These are phyloP conservation scores for Gnomoniopsis smithogilvyi DNA, from an alignment of 2,329 filamentous ascomycete species.

Conservation along the genomic window DNA sequence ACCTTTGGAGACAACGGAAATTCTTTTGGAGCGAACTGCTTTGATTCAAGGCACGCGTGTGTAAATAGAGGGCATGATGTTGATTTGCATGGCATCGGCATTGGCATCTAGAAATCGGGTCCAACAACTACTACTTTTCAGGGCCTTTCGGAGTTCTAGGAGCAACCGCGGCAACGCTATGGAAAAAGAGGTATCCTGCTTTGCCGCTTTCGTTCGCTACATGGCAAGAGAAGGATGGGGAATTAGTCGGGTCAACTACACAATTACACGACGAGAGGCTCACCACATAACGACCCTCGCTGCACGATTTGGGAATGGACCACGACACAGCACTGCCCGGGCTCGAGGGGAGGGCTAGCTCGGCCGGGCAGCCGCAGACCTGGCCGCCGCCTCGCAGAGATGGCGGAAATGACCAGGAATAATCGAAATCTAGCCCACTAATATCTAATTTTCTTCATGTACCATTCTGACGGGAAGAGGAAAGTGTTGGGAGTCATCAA, in stretches of 20 bases:
- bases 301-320: conserved; percentile 12
- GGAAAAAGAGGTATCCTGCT: conserved; percentile 29
- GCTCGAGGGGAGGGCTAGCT: conserved; percentile 32
- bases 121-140: conserved; percentile 22
- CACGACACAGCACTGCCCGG: conserved; percentile 23
- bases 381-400: conserved; percentile 1
- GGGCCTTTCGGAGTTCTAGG: conserved; percentile 43
- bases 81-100: conserved; percentile 48
- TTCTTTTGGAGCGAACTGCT: conserved; percentile 23
- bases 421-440: conserved; percentile 33
- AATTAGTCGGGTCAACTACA: conserved; percentile 10
- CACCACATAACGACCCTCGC: conserved; percentile 14
- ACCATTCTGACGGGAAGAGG: conserved; percentile 26
- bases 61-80: conserved; percentile 48
- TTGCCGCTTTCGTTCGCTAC: conserved; percentile 44
- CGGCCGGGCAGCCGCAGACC: conserved; percentile 21
- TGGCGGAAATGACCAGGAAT: conserved; percentile 9
- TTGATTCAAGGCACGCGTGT: conserved; percentile 30
- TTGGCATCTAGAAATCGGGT: conserved; percentile 44
- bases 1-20: conserved; percentile 18
- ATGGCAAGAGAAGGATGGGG: conserved; percentile 29
- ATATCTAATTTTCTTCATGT: conserved; percentile 38
- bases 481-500: not conserved
- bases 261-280: conserved; percentile 21
- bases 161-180: conserved; percentile 36